phyloP scores from a whole-genome alignment of 208 protist genomes.

The Wallacemonas sp. region DNA sequence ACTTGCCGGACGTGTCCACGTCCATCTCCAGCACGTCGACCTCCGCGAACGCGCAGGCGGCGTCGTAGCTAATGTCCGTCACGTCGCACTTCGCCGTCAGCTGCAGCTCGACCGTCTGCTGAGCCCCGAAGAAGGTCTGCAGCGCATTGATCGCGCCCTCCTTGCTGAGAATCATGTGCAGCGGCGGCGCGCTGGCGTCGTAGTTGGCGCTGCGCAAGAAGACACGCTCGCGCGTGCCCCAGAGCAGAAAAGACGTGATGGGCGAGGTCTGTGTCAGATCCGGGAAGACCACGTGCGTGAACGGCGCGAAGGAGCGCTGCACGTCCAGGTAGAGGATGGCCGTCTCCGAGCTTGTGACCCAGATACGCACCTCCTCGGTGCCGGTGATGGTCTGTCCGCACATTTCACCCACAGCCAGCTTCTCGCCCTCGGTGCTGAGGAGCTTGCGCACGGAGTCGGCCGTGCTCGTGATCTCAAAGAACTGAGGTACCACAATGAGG shows the following conservation, averaged over 20 bases:
- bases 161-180: constrained; percentile 47
- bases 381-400: constrained; percentile 63
- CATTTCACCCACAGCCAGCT: constrained; percentile 57
- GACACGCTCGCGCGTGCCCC: constrained; percentile 64
- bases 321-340: constrained; percentile 72
- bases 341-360: constrained; percentile 83
- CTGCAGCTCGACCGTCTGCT: constrained; percentile 34
- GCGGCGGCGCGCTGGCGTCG: constrained; percentile 33
- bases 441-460: constrained; percentile 47
- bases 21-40: constrained; percentile 79
- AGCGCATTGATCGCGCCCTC: constrained; percentile 35
- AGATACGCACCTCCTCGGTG: constrained; percentile 40
- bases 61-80: constrained; percentile 73
- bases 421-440: constrained; percentile 4
- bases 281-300: constrained; percentile 86
- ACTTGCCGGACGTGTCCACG: constrained; percentile 56
- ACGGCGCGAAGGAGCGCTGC: constrained; percentile 64
- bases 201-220: constrained; percentile 49
- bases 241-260: constrained; percentile 66
- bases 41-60: constrained; percentile 65
- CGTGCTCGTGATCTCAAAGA: constrained; percentile 65
- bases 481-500: constrained; percentile 83
- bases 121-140: constrained; percentile 43
- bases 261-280: constrained; percentile 57
- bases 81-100: constrained; percentile 17